Evolutionary conservation across 352 stramenopile genomes (phyloP), one percentile per base, ranked within the genome.

Genomic region (Phytophthora gonapodyides): DNA sequence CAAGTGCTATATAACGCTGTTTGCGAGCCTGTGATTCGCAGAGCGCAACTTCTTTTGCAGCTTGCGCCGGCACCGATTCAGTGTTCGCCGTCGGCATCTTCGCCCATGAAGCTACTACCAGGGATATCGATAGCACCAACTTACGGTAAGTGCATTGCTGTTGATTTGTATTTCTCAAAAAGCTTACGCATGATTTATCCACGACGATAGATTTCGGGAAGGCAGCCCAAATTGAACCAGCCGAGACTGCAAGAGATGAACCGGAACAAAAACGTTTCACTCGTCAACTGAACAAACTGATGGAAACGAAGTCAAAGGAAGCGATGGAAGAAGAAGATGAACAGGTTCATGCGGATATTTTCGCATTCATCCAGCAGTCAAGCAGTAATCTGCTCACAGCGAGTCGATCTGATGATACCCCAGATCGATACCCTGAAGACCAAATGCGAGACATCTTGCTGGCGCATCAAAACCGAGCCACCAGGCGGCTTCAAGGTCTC

Each of bases 321-420:
- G 68, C 61, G 34, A 91, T 93, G 51, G 84, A 94, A 64, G 80
- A 91, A 67, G 87, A 96, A 71, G 87, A 96, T 40, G 87, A 93
- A 48, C 80, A 78, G n/a, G 74, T 92, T 33, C 84, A 93, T 34
- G 58, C 80, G 1, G 87, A 96, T 24, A 82, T 94, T 16, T 94
- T 96, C 48, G 77, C 76, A 1, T 96, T 96, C 33, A 61, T 96
- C 15, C 84, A 96, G 49, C 77, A 87, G 38, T 77, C 78, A 15
- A 69, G 45, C 33, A 69, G 9, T 15, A 46, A 47, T 16, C 10
- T 75, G 38, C 9, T 67, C 16, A 36, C 49, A 27, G 38, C 51
- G 3, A 62, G 37, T 31, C 41, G 38, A 27, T 36, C 57, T 0
- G 55, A 55, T 9, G 41, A 61, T 38, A 33, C 2, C 5, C 10